Evolutionary conservation across 805 yeast species (phyloP).

Genomic region (Starmerella cellae): DNA sequence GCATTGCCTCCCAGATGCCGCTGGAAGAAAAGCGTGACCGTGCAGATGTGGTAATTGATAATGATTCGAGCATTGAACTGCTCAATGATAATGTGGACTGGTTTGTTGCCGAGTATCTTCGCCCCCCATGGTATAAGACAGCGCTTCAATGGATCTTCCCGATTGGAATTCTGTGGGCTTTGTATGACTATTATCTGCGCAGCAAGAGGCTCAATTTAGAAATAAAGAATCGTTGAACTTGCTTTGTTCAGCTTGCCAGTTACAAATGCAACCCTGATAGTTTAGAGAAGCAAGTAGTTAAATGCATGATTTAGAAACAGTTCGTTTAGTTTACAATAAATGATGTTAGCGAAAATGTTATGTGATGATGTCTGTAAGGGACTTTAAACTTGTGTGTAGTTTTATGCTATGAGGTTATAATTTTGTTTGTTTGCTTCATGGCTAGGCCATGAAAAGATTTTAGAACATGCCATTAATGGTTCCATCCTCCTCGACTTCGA

Average conservation of each 20-base stretch:
- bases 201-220: neutral
- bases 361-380: too few relatives aligned
- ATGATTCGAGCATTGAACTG: constrained; percentile 36
- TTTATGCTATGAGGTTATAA: too few relatives aligned
- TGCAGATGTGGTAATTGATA: constrained; percentile 57
- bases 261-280: too few relatives aligned
- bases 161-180: constrained; percentile 22
- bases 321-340: too few relatives aligned
- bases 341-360: too few relatives aligned
- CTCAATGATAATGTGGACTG: constrained; percentile 35
- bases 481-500: constrained; percentile 84
- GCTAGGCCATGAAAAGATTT: too few relatives aligned
- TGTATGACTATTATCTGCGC: constrained; percentile 4
- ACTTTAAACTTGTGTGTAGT: too few relatives aligned
- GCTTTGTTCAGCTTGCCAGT: too few relatives aligned
- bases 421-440: too few relatives aligned
- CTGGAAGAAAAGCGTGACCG: constrained; percentile 40
- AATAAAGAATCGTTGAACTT: neutral
- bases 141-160: constrained; percentile 29
- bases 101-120: constrained; percentile 22
- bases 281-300: too few relatives aligned
- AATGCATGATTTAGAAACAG: too few relatives aligned
- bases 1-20: constrained; percentile 69
- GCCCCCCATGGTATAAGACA: constrained; percentile 30
- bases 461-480: constrained; percentile 86